Conservation (phyloP, 2,329 filamentous ascomycete species). For the Neurospora crassa region DNA sequence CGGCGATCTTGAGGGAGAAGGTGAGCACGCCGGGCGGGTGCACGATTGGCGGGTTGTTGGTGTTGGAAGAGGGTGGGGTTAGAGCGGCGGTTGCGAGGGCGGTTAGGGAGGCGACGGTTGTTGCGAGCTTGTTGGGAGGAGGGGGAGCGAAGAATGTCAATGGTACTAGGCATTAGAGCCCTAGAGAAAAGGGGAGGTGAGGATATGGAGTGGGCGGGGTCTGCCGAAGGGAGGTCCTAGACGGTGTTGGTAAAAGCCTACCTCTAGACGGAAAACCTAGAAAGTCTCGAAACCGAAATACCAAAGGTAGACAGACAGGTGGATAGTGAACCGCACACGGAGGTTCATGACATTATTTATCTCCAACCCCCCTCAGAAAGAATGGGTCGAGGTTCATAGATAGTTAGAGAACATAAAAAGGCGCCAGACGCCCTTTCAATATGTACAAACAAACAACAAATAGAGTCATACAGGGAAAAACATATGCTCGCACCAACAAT, state of each 20-base stretch:
- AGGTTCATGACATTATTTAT: neutral
- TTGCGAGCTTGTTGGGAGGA: constrained; percentile 54
- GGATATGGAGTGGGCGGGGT: constrained; percentile 7
- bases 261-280: neutral
- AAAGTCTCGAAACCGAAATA: neutral
- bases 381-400: neutral
- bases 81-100: constrained; percentile 58
- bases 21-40: constrained; percentile 71
- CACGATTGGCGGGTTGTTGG: constrained; percentile 64
- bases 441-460: neutral
- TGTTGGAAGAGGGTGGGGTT: constrained; percentile 63
- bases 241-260: neutral
- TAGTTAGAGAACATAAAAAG: neutral
- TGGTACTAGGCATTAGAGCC: constrained; percentile 25
- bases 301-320: neutral
- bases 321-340: neutral
- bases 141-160: constrained; percentile 42
- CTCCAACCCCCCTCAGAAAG: neutral
- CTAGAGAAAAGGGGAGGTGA: constrained; percentile 6
- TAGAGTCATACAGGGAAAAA: neutral
- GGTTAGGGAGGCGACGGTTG: constrained; percentile 59
- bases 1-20: constrained; percentile 64
- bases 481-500: neutral
- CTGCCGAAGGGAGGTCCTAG: neutral
- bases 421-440: neutral